Percentiles rank a stretch among this genome's conserved stretches.
These are phyloP conservation scores for Miamiensis avidus DNA, from an alignment of 169 alveolate species.

Conservation along the genomic window DNA sequence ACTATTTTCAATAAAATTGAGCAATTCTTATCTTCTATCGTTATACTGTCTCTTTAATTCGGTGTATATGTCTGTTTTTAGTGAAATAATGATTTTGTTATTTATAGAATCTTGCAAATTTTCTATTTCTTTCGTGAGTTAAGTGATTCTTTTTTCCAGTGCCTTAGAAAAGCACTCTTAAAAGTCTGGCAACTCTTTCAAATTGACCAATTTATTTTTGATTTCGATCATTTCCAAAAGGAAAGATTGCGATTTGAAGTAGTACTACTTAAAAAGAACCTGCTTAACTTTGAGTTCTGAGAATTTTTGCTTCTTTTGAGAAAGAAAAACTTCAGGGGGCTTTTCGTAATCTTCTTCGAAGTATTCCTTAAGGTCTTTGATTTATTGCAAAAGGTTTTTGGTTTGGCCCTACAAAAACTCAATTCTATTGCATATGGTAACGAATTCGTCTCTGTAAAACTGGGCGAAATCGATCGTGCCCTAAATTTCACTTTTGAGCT, in stretches of 20 bases:
- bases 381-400: not conserved
- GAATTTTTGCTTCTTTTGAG: too few species aligned
- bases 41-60: not conserved
- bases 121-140: not conserved
- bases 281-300: not conserved
- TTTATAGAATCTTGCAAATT: not conserved
- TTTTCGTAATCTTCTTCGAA: not conserved
- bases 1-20: too few species aligned
- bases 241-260: not conserved
- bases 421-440: too few species aligned
- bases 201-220: too few species aligned
- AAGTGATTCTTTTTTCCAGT: too few species aligned
- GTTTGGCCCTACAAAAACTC: not conserved
- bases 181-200: not conserved
- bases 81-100: not conserved
- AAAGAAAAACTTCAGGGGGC: not conserved
- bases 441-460: too few species aligned
- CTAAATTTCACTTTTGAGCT: too few species aligned
- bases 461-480: too few species aligned
- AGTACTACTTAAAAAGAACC: too few species aligned
- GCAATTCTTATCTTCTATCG: not conserved
- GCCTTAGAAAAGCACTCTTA: not conserved
- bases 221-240: not conserved
- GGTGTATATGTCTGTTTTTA: not conserved
- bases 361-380: not conserved